A percentile compares a stretch with the other conserved stretches of the same genome.
Conservation (phyloP, 768 basidiomycete genomes). For the Chalciporus sphaerocephalus region DNA sequence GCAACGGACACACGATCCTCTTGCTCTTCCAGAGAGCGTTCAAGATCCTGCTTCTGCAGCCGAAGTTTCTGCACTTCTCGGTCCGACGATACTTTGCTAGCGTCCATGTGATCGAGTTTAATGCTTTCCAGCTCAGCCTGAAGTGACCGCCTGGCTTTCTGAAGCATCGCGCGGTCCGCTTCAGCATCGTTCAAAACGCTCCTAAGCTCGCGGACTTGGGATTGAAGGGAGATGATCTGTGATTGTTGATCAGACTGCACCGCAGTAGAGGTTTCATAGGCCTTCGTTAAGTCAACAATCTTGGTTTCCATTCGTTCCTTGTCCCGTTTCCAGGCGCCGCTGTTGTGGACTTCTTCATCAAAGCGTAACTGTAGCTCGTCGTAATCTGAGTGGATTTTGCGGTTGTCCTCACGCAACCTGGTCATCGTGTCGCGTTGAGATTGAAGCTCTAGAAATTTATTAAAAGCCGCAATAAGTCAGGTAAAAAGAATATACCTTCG, state of each 20-base stretch:
- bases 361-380: conserved; percentile 71
- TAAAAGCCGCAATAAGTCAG: conserved; percentile 1
- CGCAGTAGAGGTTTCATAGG: conserved; percentile 66
- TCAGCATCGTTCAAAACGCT: conserved; percentile 82
- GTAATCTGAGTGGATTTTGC: conserved; percentile 70
- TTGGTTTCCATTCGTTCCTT: conserved; percentile 83
- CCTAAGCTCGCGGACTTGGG: conserved; percentile 81
- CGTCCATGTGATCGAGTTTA: conserved; percentile 69
- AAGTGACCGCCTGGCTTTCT: conserved; percentile 75
- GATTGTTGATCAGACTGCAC: conserved; percentile 79
- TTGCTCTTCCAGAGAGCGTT: conserved; percentile 73
- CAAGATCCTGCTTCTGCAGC: conserved; percentile 78
- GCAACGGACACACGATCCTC: conserved; percentile 68
- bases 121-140: conserved; percentile 80
- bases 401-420: conserved; percentile 73
- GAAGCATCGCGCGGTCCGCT: conserved; percentile 70
- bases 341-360: conserved; percentile 74
- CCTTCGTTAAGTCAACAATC: conserved; percentile 69
- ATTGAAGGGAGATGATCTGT: conserved; percentile 79
- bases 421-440: conserved; percentile 73
- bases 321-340: conserved; percentile 82
- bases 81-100: conserved; percentile 65
- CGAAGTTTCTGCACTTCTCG: conserved; percentile 71
- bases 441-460: conserved; percentile 54
- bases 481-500: conserved; percentile 49